Base-by-base conservation (phyloP, 176 grass and related monocot genomes). In the Paspalum vaginatum region DNA sequence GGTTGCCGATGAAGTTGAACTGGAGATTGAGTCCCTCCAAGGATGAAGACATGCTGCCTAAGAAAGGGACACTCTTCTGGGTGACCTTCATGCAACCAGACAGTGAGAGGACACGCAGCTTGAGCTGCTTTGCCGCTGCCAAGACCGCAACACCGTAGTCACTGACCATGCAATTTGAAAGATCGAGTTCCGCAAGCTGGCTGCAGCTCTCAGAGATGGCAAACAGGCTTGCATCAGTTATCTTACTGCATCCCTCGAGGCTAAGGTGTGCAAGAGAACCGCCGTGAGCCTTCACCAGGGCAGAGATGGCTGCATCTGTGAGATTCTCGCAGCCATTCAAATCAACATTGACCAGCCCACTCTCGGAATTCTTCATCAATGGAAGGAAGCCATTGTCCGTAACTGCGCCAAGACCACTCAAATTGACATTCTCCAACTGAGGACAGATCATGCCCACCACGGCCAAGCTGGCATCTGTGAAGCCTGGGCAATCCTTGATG, bases 201-300 rank as follows among this genome's bases (percentile, higher is more conserved):
- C 37, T 67, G 65, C 96, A 99, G 11, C 75, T 77, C 70, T 96
- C 88, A 11, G 86, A 89, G 47, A 99, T 89, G 55, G 85, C 90
- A 61, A 91, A 77, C 11, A 95, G 75, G 59, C 85, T 95, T 65
- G 81, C 88, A 86, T 99, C 93, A 11, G 93, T 93, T 54, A 99
- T 78, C 81, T 93, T 93, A 14, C 84, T 95, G 86, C 96, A 99
- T 13, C 96, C 93, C 72, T 99, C 93, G 16, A 99, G 88, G 65
- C 90, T 91, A 58, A 99, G 88, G 47, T 79, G 83, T 72, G 80
- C 75, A 41, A 99, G 90, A 40, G 86, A 89, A 80, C n/a, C 76
- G 11, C 93, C 96, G 54, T 95, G 93, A 11, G 81, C 65, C 82
- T 93, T 99, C 16, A 93, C 93, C 74, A 99, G 77, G 15, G 72